Evolutionary conservation across 2,329 filamentous ascomycete genomes (phyloP).

Genomic region (Erysiphe pulchra): DNA sequence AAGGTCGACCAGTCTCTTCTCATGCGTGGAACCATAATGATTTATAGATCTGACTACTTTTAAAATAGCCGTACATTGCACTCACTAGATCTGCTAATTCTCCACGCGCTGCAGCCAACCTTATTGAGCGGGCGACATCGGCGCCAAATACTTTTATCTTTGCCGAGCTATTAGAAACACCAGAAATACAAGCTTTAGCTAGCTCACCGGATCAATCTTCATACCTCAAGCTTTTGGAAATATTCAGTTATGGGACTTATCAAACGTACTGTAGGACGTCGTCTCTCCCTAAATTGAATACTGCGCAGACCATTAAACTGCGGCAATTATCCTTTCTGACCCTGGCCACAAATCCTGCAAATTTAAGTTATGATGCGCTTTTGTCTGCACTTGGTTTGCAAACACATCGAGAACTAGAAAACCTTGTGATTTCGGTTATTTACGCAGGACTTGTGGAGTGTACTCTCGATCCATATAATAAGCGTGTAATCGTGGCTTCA

Average conservation of each 20-base stretch:
- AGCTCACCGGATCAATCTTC: constrained; percentile 32
- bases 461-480: constrained; percentile 56
- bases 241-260: constrained; percentile 87
- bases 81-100: constrained; percentile 70
- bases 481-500: constrained; percentile 50
- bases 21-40: not conserved
- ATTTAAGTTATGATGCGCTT: constrained; percentile 50
- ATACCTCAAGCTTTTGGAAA: constrained; percentile 49
- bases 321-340: constrained; percentile 74
- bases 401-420: constrained; percentile 48
- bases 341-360: constrained; percentile 39
- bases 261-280: constrained; percentile 34
- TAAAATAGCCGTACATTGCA: constrained; percentile 59
- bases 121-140: constrained; percentile 73
- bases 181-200: constrained; percentile 50
- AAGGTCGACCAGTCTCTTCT: constrained; percentile 4
- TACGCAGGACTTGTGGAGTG: constrained; percentile 64
- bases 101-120: constrained; percentile 59
- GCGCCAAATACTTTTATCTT: constrained; percentile 79
- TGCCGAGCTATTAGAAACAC: constrained; percentile 64
- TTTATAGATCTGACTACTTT: constrained; percentile 1
- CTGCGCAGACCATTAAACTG: constrained; percentile 57
- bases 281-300: constrained; percentile 42
- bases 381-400: constrained; percentile 39
- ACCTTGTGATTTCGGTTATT: constrained; percentile 64